These are phyloP conservation scores for Termitomyces sp. DNA, from an alignment of 768 basidiomycete genomes.

Conservation along the genomic window DNA sequence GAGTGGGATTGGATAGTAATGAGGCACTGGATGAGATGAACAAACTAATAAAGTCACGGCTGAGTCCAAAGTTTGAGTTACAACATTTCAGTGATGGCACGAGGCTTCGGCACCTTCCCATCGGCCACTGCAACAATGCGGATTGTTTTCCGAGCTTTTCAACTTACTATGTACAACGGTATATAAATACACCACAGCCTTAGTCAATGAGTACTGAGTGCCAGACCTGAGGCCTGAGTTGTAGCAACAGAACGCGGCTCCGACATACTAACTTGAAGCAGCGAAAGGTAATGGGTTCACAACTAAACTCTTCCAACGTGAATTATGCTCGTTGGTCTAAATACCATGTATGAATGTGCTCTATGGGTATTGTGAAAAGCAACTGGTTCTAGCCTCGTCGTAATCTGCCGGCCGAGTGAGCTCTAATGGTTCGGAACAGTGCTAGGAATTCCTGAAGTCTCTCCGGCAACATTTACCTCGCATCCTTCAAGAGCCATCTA, in stretches of 20 bases:
- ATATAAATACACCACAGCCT: too few relatives aligned
- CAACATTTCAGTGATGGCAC: slow-evolving; percentile 2
- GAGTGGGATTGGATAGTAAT: background rate
- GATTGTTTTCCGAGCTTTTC: too few relatives aligned
- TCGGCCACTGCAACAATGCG: too few relatives aligned
- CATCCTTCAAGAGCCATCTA: background rate
- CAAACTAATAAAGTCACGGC: background rate
- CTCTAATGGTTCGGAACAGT: too few relatives aligned
- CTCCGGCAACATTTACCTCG: background rate
- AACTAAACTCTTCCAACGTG: background rate
- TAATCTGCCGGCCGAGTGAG: background rate
- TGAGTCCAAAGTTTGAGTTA: slow-evolving; percentile 1
- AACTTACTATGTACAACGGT: too few relatives aligned
- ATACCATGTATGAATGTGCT: background rate
- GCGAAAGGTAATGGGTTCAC: background rate
- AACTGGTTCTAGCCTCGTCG: background rate
- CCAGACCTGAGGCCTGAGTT: too few relatives aligned
- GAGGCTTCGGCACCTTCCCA: background rate
- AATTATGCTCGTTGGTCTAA: background rate
- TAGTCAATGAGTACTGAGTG: too few relatives aligned
- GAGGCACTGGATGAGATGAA: background rate
- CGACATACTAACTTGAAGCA: too few relatives aligned
- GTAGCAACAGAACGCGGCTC: too few relatives aligned
- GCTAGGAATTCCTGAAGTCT: background rate
- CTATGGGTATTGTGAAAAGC: background rate